These are phyloP conservation scores for Pseudopediastrum boryanum DNA, from an alignment of 139 green algal species.

Conservation along the genomic window DNA sequence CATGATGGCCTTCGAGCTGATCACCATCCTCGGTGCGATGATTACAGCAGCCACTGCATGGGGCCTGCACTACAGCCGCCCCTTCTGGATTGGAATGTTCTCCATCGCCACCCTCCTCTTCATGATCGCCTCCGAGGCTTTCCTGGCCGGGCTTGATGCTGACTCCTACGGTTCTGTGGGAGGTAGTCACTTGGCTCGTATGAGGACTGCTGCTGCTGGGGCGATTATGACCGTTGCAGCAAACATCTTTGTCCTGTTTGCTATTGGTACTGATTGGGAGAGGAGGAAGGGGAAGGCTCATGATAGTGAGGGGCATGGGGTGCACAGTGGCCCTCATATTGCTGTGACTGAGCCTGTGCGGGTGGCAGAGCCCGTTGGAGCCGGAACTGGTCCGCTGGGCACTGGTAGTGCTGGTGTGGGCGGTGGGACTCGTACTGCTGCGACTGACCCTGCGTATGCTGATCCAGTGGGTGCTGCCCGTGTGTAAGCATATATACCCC, in stretches of 20 bases:
- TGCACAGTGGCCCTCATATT: too few relatives aligned
- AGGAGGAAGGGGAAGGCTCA: too few relatives aligned
- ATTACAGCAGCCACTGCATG: neutral
- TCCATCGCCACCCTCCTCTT: conserved; percentile 9
- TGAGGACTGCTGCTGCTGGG: neutral
- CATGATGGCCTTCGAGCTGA: conserved; percentile 7
- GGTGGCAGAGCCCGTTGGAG: too few relatives aligned
- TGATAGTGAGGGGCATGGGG: too few relatives aligned
- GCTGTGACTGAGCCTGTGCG: too few relatives aligned
- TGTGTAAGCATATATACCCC: too few relatives aligned
- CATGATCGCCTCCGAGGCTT: conserved; percentile 30
- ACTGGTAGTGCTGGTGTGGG: too few relatives aligned
- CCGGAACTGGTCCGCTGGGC: too few relatives aligned
- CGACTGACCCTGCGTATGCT: too few relatives aligned
- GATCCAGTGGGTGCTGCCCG: too few relatives aligned
- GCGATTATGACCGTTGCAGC: conserved; percentile 13
- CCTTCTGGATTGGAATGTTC: conserved; percentile 36
- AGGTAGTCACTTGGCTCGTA: neutral
- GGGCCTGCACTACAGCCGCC: conserved; percentile 20
- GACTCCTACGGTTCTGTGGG: neutral
- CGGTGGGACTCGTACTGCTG: too few relatives aligned
- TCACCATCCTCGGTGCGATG: conserved; percentile 13
- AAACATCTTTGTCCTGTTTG: conserved; percentile 21
- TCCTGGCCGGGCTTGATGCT: neutral
- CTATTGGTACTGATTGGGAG: conserved; percentile 26